Evolutionary conservation across 306 rosid species (phyloP).

Genomic region (Vigna mungo): DNA sequence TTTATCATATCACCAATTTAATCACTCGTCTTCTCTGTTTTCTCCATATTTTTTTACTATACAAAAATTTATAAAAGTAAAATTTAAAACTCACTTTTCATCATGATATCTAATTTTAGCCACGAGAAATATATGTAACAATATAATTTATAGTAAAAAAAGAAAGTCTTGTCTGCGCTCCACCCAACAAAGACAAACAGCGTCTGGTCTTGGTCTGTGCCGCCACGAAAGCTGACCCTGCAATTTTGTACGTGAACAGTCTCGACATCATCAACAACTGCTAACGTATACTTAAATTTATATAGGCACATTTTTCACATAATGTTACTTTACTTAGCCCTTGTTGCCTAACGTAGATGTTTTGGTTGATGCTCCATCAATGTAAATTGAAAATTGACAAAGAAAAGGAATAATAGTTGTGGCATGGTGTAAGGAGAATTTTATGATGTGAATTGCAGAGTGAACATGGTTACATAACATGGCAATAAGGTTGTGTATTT

Average conservation of each 20-base stretch:
- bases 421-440: neutral
- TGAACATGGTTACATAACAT: neutral
- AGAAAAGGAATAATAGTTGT: neutral
- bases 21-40: neutral
- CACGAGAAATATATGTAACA: too few relatives aligned
- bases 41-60: neutral
- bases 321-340: neutral
- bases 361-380: neutral
- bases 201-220: constrained; percentile 7
- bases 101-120: too few relatives aligned
- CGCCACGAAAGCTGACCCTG: constrained; percentile 30
- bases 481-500: neutral
- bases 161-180: neutral
- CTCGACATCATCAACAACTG: constrained; percentile 19
- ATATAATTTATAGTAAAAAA: too few relatives aligned
- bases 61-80: neutral
- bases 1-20: neutral
- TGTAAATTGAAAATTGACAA: neutral
- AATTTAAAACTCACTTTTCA: neutral
- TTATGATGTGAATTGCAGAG: neutral
- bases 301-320: neutral
- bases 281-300: too few relatives aligned
- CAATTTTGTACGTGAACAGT: constrained; percentile 22
- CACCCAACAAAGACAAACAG: constrained; percentile 24
- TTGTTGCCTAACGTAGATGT: neutral